phyloP scores from a whole-genome alignment of 2,329 filamentous ascomycete species.

The Xylaria polymorpha region DNA sequence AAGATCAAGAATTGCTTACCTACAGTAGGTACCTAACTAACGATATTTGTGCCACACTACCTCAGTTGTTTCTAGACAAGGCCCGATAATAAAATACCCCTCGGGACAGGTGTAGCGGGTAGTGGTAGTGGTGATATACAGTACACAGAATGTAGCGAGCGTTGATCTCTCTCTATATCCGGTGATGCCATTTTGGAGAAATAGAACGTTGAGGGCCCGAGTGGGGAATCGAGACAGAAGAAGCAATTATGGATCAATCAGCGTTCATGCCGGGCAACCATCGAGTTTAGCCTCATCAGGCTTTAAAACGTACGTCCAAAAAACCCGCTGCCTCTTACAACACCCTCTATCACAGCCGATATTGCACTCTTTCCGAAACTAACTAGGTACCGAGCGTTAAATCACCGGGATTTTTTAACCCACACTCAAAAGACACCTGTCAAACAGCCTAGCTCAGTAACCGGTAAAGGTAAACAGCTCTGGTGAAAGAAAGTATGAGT shows the following conservation, averaged over 20 bases:
- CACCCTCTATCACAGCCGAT: slow-evolving; percentile 23
- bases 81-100: no score
- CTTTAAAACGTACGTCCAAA: slow-evolving; percentile 14
- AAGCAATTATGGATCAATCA: slow-evolving; percentile 34
- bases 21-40: no score
- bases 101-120: no score
- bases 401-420: slow-evolving; percentile 21
- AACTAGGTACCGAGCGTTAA: neutral
- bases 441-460: slow-evolving; percentile 12
- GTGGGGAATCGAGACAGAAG: slow-evolving; percentile 38
- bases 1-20: neutral
- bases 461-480: neutral
- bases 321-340: slow-evolving; percentile 24
- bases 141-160: neutral
- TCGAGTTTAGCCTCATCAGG: slow-evolving; percentile 48
- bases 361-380: slow-evolving; percentile 25
- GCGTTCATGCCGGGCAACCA: slow-evolving; percentile 38
- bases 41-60: neutral
- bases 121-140: neutral
- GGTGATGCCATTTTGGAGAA: slow-evolving; percentile 36
- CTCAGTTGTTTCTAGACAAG: no score
- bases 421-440: slow-evolving; percentile 25
- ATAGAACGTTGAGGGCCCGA: slow-evolving; percentile 28
- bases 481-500: slow-evolving; percentile 26
- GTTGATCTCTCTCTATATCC: slow-evolving; percentile 2